Evolutionary conservation across 768 basidiomycete species (phyloP), one percentile per base, ranked within the genome.

Genomic region (Mycena kentingensis): DNA sequence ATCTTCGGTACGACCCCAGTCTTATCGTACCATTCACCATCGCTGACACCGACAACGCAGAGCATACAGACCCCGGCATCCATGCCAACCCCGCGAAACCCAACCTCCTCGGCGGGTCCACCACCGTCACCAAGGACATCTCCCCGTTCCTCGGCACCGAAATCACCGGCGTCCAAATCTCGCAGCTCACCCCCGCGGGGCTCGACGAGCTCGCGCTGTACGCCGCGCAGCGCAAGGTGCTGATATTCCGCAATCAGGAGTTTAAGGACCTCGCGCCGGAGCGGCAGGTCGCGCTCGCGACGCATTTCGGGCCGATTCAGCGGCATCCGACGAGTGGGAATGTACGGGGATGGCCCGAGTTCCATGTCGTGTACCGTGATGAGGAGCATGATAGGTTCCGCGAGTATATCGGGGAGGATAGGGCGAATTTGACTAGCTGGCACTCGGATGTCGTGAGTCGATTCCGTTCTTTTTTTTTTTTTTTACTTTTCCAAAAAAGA

Each of bases 321-420:
- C 64, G 65, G 37, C 76, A 78, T 51, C 77, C 77, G 3, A 77
- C 72, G 8, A 77, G 77, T 10, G 78, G 79, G 1, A 81, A 82
- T 50, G 77, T 76, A 5, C 76, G 79, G 55, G 80, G 75, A 10
- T 81, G 72, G 60, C 81, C 82, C 12, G 81, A 83, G 62, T 81
- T 82, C 67, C 81, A 83, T 56, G 76, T 83, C 54, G 80, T 83
- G 25, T 83, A 84, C 61, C 75, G 80, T 27, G 79, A 80, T 60
- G 66, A 70, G 2, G 60, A 73, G 22, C 61, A 76, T 52, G 74
- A 80, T 51, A 52, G 59, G 3, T 73, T 80, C 69, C 63, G 62
- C 43, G 77, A 79, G 43, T 76, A 78, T 61, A 28, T 71, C 22
- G 75, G 76, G 13, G 69, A 58, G 18, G 73, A 78, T 55, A 71